Percentiles rank a stretch among this genome's conserved stretches.
These are phyloP conservation scores for Beauveria australis DNA, from an alignment of 2,329 filamentous ascomycete genomes.

Conservation along the genomic window DNA sequence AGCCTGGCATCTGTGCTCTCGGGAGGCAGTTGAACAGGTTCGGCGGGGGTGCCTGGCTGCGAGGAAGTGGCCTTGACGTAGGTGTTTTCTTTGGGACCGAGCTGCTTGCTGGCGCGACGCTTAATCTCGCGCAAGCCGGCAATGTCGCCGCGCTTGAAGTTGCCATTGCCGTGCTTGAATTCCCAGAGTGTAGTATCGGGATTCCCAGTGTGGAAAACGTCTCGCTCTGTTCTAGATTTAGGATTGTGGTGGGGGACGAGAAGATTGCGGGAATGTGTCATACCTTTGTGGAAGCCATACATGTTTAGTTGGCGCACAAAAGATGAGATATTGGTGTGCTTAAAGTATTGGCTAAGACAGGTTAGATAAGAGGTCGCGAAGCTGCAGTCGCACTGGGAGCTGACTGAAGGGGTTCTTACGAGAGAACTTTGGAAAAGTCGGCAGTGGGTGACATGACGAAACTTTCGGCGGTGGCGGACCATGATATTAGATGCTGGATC, in stretches of 20 bases:
- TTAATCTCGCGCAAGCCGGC: slow-evolving; percentile 92
- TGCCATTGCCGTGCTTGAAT: slow-evolving; percentile 96
- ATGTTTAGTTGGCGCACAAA: slow-evolving; percentile 98
- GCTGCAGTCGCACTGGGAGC: slow-evolving; percentile 13
- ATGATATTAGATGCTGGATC: slow-evolving; percentile 94
- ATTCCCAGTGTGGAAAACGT: slow-evolving; percentile 92
- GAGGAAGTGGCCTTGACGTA: slow-evolving; percentile 66
- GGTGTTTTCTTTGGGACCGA: slow-evolving; percentile 86
- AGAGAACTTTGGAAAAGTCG: slow-evolving; percentile 95
- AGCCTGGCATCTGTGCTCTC: slow-evolving; percentile 73
- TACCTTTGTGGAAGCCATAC: slow-evolving; percentile 99
- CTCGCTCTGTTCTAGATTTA: slow-evolving; percentile 60
- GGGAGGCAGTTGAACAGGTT: slow-evolving; percentile 61
- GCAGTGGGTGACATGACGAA: slow-evolving; percentile 98
- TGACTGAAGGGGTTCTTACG: slow-evolving; percentile 51
- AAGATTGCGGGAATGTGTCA: background rate
- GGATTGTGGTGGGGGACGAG: background rate
- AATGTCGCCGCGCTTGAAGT: slow-evolving; percentile 91
- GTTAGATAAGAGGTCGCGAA: background rate
- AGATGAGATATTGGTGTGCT: slow-evolving; percentile 97
- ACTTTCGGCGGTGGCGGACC: slow-evolving; percentile 88
- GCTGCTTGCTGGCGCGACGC: slow-evolving; percentile 83
- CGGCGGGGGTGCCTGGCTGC: slow-evolving; percentile 76
- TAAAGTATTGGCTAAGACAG: slow-evolving; percentile 82
- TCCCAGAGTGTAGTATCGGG: slow-evolving; percentile 95